Base-by-base conservation (phyloP, 331 rosid genomes). In the Arachis monticola region DNA sequence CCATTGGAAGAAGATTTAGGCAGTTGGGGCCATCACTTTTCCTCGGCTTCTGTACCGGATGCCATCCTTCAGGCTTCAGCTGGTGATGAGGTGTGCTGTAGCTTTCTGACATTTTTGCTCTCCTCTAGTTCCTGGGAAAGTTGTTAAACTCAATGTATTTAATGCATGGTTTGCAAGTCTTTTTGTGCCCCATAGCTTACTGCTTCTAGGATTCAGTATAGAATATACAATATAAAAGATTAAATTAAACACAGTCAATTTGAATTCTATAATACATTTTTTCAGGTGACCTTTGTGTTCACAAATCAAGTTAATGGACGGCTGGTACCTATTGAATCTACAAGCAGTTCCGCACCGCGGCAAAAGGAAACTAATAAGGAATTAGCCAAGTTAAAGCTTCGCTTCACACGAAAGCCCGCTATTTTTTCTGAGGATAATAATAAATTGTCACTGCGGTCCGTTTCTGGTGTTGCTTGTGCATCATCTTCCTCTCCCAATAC, bases 21-120 rank as follows among this genome's bases (percentile, higher is more conserved):
- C 76, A 85, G 86, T 60, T 93, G 98, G 98, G 98, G 98, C 61
- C 98, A 93, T 83, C 98, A 93, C 84, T 91, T 87, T 76, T 76
- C 41, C 82, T 76, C 98, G 67, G 61, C 85, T 48, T 79, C 98
- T 52, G 97, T 91, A n/a, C 98, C 98, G 2, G 98, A 93, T 84
- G 64, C 86, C 70, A 90, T 91, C 66, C 85, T 93, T 57, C 98
- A 88, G 87, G 95, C 90, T 85, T 90, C 98, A 77, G 95, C 97
- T 22, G 98, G 95, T 8, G 95, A 90, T 84, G 97, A 91, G 97
- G 98, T 93, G 75, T 77, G 86, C n/a, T 51, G 41, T 58, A 48
- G 64, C 74, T 31, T 64, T 80, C 70, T 67, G 45, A 48, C 22
- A 47, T 57, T 51, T 63, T 55, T 42, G 14, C 31, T 67, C 10